Evolutionary conservation across 352 stramenopile species (phyloP).

Genomic region (Phytophthora ramorum): DNA sequence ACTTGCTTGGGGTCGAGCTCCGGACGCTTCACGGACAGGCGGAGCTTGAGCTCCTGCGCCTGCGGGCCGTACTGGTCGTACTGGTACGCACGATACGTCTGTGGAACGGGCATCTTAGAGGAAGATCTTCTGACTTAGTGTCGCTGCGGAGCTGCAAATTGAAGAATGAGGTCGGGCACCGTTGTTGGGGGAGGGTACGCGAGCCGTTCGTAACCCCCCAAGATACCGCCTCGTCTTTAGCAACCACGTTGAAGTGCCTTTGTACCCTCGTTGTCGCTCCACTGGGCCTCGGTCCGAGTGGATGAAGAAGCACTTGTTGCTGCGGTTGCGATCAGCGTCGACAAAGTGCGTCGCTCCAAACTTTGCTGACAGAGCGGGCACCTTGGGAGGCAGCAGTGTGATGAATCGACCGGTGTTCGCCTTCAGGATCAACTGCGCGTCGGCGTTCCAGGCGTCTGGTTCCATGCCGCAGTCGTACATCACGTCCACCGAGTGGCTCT

Average conservation of each 20-base stretch:
- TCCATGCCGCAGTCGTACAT: conserved; percentile 39
- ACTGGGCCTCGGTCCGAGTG: no score
- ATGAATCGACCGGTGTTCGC: conserved; percentile 18
- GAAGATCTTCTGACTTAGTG: background rate
- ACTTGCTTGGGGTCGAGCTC: conserved; percentile 38
- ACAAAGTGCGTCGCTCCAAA: no score
- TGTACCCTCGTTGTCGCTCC: no score
- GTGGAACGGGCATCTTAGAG: conserved; percentile 26
- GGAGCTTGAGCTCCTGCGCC: conserved; percentile 36
- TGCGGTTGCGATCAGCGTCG: no score
- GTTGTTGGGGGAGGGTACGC: background rate
- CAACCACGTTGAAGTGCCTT: conserved; percentile 21
- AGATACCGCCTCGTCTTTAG: background rate
- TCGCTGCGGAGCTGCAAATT: conserved; percentile 11
- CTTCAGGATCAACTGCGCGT: conserved; percentile 20
- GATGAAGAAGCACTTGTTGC: no score
- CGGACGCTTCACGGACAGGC: conserved; percentile 21
- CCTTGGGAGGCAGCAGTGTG: background rate
- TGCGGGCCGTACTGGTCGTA: conserved; percentile 35
- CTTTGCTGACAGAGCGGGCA: no score
- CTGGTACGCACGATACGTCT: conserved; percentile 43
- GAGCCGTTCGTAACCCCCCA: background rate
- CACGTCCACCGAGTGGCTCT: conserved; percentile 36
- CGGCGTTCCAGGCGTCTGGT: conserved; percentile 23
- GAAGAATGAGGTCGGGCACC: conserved; percentile 28